Base-by-base conservation (phyloP, 495 filamentous ascomycete genomes). In the Penicillium fimorum region DNA sequence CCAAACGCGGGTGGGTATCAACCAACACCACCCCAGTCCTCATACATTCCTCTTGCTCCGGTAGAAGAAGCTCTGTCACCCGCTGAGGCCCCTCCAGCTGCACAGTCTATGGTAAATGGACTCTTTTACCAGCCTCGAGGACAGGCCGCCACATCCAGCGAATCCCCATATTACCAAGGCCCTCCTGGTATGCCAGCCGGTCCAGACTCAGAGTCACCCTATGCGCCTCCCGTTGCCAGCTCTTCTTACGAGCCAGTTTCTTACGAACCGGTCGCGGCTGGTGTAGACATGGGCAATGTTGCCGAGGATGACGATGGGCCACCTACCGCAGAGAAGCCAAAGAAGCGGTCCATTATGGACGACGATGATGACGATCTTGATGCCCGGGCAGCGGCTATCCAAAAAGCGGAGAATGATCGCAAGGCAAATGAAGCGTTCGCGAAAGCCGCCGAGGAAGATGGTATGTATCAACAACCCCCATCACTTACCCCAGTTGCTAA, bases 401-500 rank as follows among this genome's bases (percentile, higher is more conserved):
- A 82, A 47, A 76, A 76, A 57, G 66, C 70, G n/a, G 78, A 80
- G 49, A 82, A 76, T 54, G 76, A 77, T 30, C 76, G 77, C 22
- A 77, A 80, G 53, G 80, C 80, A 35, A 90, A 88, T 27, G 92
- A 96, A 52, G 85, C 88, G 61, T 90, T 96, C 73, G 81, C 83
- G 46, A 87, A 82, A 69, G 88, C 88, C 32, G 91, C 90, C 5
- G 90, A 96, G 77, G 89, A 89, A 70, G 92, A 96, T 79, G 89
- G 81, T 84, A 76, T 63, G 74, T 64, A 44, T 38, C 15, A 6
- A 12, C 0, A 13, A n/a, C 41, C 1, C 29, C 24, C 45, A 20
- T 12, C 4, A n/a, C 56, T 61, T 17, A n/a, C 35, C 11, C 47
- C 25, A 38, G 33, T 35, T 50, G 61, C 62, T 73, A 66, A 74